A percentile compares a stretch with the other conserved stretches of the same genome.
Evolutionary conservation across 352 stramenopile species (phyloP).

Genomic region (Globisporangium parvum): DNA sequence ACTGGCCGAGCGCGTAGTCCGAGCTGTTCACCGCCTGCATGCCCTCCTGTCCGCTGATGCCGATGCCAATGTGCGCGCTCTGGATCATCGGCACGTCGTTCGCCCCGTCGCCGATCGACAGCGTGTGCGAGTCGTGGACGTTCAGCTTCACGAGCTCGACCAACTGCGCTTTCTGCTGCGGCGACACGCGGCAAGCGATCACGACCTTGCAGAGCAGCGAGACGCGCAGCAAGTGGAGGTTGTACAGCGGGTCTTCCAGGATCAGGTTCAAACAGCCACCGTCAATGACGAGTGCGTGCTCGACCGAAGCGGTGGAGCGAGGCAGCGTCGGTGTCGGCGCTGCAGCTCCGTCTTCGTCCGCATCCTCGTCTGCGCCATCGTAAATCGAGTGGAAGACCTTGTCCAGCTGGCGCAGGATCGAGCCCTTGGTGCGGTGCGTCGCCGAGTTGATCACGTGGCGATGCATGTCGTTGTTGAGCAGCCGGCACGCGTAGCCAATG

Average conservation of each 20-base stretch:
- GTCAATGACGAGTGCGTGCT: conserved; percentile 93
- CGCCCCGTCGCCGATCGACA: conserved; percentile 88
- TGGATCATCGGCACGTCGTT: conserved; percentile 92
- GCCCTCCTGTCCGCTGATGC: conserved; percentile 97
- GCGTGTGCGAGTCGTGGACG: conserved; percentile 71
- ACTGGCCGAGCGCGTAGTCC: conserved; percentile 81
- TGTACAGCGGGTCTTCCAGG: conserved; percentile 62
- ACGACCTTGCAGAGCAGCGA: conserved; percentile 93
- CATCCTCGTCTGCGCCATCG: conserved; percentile 6
- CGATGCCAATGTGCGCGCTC: conserved; percentile 84
- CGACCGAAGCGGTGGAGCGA: conserved; percentile 22
- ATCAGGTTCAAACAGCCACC: conserved; percentile 87
- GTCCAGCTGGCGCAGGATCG: conserved; percentile 63
- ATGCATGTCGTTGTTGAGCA: conserved; percentile 93
- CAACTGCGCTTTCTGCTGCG: conserved; percentile 97
- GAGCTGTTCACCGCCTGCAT: conserved; percentile 92
- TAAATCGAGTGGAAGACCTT: conserved; percentile 76
- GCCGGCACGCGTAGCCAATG: conserved; percentile 79
- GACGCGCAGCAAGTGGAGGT: conserved; percentile 78
- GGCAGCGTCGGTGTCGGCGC: conserved; percentile 23
- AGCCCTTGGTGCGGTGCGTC: conserved; percentile 60
- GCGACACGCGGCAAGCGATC: conserved; percentile 96
- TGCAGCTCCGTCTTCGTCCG: background rate
- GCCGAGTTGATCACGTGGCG: conserved; percentile 75
- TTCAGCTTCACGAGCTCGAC: conserved; percentile 94